phyloP scores from a whole-genome alignment of 1,284 basidiomycete species.

The Erythrobasidium hasegawianum region DNA sequence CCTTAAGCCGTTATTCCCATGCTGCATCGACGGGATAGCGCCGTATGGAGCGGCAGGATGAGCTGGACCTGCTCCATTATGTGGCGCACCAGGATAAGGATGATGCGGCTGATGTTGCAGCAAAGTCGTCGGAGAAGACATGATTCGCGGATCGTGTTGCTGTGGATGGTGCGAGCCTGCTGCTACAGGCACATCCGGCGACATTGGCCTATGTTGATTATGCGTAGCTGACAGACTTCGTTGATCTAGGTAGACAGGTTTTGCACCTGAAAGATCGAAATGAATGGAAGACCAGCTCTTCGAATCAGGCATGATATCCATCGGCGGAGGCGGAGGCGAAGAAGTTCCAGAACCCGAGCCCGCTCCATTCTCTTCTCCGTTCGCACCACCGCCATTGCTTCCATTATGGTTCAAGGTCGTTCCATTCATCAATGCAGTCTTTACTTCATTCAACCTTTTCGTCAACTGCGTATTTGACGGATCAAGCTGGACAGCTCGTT shows the following conservation, averaged over 20 bases:
- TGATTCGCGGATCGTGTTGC: slow-evolving; percentile 5
- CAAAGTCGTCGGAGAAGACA: neutral
- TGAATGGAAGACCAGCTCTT: slow-evolving; percentile 26
- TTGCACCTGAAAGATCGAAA: slow-evolving; percentile 25
- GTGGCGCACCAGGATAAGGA: neutral
- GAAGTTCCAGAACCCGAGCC: too few species aligned
- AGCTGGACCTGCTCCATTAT: neutral
- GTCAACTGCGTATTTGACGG: slow-evolving; percentile 50
- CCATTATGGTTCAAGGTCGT: slow-evolving; percentile 9
- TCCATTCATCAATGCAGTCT: slow-evolving; percentile 8
- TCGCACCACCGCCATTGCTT: too few species aligned
- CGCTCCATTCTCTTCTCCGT: too few species aligned
- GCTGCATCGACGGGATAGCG: neutral
- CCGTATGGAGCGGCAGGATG: slow-evolving; percentile 6
- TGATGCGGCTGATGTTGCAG: slow-evolving; percentile 3
- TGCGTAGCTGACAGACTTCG: neutral
- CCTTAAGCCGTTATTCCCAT: slow-evolving; percentile 4
- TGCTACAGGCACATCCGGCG: neutral
- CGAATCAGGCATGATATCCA: slow-evolving; percentile 31
- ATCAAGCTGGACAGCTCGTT: slow-evolving; percentile 83
- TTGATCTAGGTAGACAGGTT: slow-evolving; percentile 29
- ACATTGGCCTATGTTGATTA: neutral
- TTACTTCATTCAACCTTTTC: slow-evolving; percentile 25
- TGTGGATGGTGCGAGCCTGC: neutral
- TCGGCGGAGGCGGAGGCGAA: slow-evolving; percentile 14